Conservation (phyloP, 257 asterid genomes). For the Solanum ossicruentum region DNA sequence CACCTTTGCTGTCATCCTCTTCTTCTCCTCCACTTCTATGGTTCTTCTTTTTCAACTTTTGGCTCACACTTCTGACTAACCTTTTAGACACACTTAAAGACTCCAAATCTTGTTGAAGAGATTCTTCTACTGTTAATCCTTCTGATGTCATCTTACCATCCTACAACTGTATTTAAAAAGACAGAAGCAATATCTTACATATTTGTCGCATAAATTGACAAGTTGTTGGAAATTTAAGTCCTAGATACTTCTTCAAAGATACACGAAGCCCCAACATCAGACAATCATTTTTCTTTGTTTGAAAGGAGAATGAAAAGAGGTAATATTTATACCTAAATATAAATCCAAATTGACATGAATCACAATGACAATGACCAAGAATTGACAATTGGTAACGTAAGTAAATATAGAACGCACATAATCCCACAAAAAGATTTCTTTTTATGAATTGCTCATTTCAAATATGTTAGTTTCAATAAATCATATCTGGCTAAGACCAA, state of each 20-base stretch:
- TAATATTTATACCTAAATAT: too few species aligned
- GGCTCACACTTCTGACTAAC: conserved; percentile 71
- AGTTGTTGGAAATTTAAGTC: conserved; percentile 1
- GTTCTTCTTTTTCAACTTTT: conserved; percentile 53
- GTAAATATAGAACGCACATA: too few species aligned
- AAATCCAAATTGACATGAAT: too few species aligned
- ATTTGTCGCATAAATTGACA: conserved; percentile 20
- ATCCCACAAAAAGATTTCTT: too few species aligned
- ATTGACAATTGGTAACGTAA: too few species aligned
- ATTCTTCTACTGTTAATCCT: conserved; percentile 33
- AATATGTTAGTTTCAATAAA: neutral
- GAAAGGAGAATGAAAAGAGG: neutral
- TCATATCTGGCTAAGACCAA: neutral
- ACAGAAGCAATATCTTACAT: conserved; percentile 5
- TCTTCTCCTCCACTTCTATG: conserved; percentile 33
- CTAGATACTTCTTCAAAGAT: neutral
- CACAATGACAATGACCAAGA: too few species aligned
- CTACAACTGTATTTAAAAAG: neutral
- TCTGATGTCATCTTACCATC: conserved; percentile 28
- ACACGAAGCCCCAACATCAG: neutral
- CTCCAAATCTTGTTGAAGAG: conserved; percentile 32
- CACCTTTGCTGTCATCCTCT: conserved; percentile 41
- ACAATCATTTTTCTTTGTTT: neutral
- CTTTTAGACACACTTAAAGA: conserved; percentile 56
- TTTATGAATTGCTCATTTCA: neutral